Evolutionary conservation across 306 rosid genomes (phyloP).

Genomic region (Quercus gilva): DNA sequence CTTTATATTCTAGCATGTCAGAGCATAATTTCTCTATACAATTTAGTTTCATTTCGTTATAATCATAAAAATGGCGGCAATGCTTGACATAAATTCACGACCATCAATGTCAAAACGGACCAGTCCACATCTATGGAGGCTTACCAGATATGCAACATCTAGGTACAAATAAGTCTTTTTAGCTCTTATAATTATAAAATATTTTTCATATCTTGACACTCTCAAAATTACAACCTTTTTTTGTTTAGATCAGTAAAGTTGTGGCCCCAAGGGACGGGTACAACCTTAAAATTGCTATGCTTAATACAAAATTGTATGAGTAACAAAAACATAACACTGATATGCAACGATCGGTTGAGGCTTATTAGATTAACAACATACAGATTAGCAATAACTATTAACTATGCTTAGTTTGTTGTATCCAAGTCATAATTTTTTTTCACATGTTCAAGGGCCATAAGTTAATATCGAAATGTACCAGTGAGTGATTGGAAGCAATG

Average conservation of each 20-base stretch:
- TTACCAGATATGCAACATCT: neutral
- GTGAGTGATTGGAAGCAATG: conserved; percentile 91
- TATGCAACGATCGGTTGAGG: neutral
- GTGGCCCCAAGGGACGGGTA: neutral
- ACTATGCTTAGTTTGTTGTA: neutral
- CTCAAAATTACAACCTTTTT: neutral
- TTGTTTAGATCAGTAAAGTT: too few relatives aligned
- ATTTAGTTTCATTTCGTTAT: neutral
- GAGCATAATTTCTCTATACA: neutral
- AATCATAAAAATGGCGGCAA: neutral
- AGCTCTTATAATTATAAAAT: neutral
- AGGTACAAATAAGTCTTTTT: neutral
- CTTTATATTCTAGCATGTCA: conserved; percentile 6
- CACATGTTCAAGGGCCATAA: neutral
- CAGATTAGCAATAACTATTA: neutral
- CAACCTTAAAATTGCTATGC: neutral
- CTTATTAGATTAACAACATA: neutral
- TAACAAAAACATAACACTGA: neutral
- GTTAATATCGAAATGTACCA: conserved; percentile 30
- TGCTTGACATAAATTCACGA: neutral
- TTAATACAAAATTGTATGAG: neutral
- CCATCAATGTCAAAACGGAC: neutral
- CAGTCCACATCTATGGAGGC: neutral
- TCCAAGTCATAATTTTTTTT: neutral
- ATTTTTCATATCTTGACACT: neutral